Conservation (phyloP, 495 filamentous ascomycete species). For the Tuber umbilicatum region DNA sequence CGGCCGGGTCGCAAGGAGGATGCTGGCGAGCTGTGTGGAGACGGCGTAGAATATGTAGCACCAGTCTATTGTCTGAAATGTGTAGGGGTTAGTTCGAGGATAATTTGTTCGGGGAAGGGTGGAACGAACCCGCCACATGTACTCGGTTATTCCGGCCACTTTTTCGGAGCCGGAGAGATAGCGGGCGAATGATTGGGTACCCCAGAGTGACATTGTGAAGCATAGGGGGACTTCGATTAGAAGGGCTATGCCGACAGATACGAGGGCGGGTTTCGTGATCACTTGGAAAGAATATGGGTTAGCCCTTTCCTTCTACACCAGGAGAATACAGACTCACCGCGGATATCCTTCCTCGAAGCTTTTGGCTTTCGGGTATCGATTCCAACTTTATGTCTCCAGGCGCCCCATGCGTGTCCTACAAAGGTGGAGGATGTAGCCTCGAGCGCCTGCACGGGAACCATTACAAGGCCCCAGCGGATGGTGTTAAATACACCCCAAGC, state of each 20-base stretch:
- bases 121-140: constrained; percentile 57
- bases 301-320: not conserved
- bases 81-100: constrained; percentile 1
- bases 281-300: constrained; percentile 28
- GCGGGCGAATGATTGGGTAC: constrained; percentile 54
- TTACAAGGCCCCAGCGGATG: constrained; percentile 71
- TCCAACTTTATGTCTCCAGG: constrained; percentile 46
- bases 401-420: constrained; percentile 63
- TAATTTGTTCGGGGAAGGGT: not conserved
- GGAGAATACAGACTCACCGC: constrained; percentile 32
- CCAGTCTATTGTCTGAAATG: constrained; percentile 55
- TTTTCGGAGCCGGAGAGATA: constrained; percentile 52
- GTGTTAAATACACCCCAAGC: constrained; percentile 72
- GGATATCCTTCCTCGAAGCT: constrained; percentile 43
- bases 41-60: constrained; percentile 70
- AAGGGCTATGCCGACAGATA: constrained; percentile 50
- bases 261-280: constrained; percentile 53
- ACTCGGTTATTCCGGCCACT: constrained; percentile 56
- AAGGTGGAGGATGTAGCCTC: constrained; percentile 61
- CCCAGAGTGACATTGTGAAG: constrained; percentile 56
- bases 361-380: constrained; percentile 43
- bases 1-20: constrained; percentile 60
- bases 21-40: constrained; percentile 57
- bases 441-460: constrained; percentile 65
- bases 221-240: constrained; percentile 57